These are phyloP conservation scores for sunflower (Helianthus annuus) DNA, from an alignment of 129 eudicot species.

Conservation along the genomic window HanXRQr2.0-SUNRISE NC_035446.2:151848811-151849310, in stretches of 20 bases:
- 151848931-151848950: conserved; percentile 67
- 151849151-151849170: conserved; percentile 77
- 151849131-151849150: conserved; percentile 72
- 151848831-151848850: conserved; percentile 63
- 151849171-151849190: conserved; percentile 69
- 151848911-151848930: conserved; percentile 73
- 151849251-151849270: conserved; percentile 88
- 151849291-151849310: conserved; percentile 88
- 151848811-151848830: conserved; percentile 51
- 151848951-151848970: conserved; percentile 49
- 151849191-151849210: conserved; percentile 91
- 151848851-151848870: conserved; percentile 53
- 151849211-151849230: conserved; percentile 80
- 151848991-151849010: conserved; percentile 74
- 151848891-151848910: conserved; percentile 67
- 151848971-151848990: conserved; percentile 56
- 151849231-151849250: conserved; percentile 92
- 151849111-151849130: conserved; percentile 75
- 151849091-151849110: conserved; percentile 78
- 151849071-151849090: conserved; percentile 87
- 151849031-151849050: conserved; percentile 39
- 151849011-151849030: conserved; percentile 56
- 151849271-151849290: conserved; percentile 98
- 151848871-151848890: conserved; percentile 73
- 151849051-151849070: conserved; percentile 69